Evolutionary conservation across 768 basidiomycete species (phyloP).

Genomic region (Pleurotus sapidus): DNA sequence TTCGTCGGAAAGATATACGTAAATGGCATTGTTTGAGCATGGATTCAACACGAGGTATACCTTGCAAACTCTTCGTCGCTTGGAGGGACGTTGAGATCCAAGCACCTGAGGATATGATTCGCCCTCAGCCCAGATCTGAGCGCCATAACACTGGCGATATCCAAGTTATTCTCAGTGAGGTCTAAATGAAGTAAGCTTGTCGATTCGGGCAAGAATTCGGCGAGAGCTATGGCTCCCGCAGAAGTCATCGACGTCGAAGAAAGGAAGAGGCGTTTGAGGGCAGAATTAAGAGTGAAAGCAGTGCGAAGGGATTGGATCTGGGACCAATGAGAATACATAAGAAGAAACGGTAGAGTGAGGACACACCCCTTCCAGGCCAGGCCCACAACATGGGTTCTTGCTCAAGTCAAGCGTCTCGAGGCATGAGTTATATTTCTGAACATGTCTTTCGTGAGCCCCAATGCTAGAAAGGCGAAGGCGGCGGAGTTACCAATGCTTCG

Average conservation of each 20-base stretch:
- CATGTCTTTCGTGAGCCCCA: background rate
- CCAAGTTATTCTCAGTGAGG: slow-evolving; percentile 78
- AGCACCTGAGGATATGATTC: slow-evolving; percentile 85
- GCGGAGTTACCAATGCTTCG: slow-evolving; percentile 70
- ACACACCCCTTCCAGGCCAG: slow-evolving; percentile 80
- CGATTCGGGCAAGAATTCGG: slow-evolving; percentile 94
- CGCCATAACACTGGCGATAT: slow-evolving; percentile 91
- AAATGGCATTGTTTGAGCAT: slow-evolving; percentile 13
- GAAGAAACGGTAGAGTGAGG: background rate
- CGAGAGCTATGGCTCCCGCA: slow-evolving; percentile 88
- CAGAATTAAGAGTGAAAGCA: slow-evolving; percentile 88
- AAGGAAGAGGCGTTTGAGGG: slow-evolving; percentile 90
- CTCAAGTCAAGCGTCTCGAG: slow-evolving; percentile 93
- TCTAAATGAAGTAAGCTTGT: slow-evolving; percentile 88
- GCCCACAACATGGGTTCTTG: slow-evolving; percentile 92
- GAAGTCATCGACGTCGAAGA: slow-evolving; percentile 79
- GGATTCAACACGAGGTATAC: slow-evolving; percentile 26
- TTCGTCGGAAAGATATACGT: background rate
- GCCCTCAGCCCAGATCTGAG: slow-evolving; percentile 81
- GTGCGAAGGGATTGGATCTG: slow-evolving; percentile 87
- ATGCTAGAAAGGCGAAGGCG: background rate
- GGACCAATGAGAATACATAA: background rate
- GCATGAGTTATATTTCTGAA: slow-evolving; percentile 89
- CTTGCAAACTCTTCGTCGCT: slow-evolving; percentile 78
- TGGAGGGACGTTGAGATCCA: slow-evolving; percentile 91